phyloP scores from a whole-genome alignment of 2,329 filamentous ascomycete genomes.

The Arthrobotrys pseudoclavata region DNA sequence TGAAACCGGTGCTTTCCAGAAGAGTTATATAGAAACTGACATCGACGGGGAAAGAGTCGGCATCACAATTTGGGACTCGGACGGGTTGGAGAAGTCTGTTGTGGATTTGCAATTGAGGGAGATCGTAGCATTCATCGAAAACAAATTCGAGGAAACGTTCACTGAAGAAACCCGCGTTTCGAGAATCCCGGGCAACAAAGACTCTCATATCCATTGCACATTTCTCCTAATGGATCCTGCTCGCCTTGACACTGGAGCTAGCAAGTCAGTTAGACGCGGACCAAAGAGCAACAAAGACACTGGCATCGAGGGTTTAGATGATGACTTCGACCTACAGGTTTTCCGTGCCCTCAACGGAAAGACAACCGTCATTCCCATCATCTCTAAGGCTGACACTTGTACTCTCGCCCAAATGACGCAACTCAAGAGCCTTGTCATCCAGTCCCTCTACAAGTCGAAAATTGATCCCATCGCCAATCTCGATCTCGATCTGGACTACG shows the following conservation, averaged over 20 bases:
- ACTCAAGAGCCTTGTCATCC: conserved; percentile 90
- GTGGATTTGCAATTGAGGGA: conserved; percentile 94
- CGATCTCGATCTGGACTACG: conserved; percentile 81
- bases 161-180: conserved; percentile 97
- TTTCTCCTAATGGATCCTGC: conserved; percentile 92
- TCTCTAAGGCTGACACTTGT: conserved; percentile 96
- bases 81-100: conserved; percentile 92
- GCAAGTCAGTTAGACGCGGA: conserved; percentile 70
- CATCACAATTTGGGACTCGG: conserved; percentile 95
- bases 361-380: conserved; percentile 94
- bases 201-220: conserved; percentile 97
- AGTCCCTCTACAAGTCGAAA: conserved; percentile 85
- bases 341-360: conserved; percentile 88
- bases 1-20: conserved; percentile 71
- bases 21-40: conserved; percentile 88
- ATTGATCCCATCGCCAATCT: conserved; percentile 90
- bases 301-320: conserved; percentile 77
- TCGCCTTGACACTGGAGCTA: conserved; percentile 84
- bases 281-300: conserved; percentile 66
- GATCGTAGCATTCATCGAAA: conserved; percentile 92
- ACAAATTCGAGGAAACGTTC: conserved; percentile 98
- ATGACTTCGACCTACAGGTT: conserved; percentile 90
- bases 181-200: conserved; percentile 89
- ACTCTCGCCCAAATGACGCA: conserved; percentile 94
- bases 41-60: conserved; percentile 92